Evolutionary conservation across 2,329 filamentous ascomycete genomes (phyloP).

Genomic region (Coniochaeta sp.): DNA sequence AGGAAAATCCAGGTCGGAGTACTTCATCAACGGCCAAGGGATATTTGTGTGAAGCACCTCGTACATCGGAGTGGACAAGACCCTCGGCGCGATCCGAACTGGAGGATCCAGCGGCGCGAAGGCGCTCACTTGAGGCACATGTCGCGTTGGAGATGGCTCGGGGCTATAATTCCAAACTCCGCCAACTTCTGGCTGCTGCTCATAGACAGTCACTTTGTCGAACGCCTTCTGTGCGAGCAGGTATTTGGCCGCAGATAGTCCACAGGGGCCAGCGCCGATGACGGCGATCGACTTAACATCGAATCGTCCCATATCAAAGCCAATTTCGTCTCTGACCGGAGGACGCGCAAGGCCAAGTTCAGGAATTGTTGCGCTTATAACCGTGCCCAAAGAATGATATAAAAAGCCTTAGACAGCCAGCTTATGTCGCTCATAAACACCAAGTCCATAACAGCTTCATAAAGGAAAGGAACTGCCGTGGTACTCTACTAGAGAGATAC

Average conservation of each 20-base stretch:
- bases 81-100: conserved; percentile 41
- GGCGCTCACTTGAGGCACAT: conserved; percentile 62
- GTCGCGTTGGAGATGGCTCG: conserved; percentile 35
- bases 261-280: conserved; percentile 75
- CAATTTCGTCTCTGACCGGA: neutral
- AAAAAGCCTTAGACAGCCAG: neutral
- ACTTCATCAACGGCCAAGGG: conserved; percentile 72
- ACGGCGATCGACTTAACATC: conserved; percentile 60
- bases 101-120: conserved; percentile 57
- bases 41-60: conserved; percentile 81
- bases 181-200: conserved; percentile 69
- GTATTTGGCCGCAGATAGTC: conserved; percentile 74
- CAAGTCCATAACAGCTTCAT: neutral
- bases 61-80: conserved; percentile 81
- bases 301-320: conserved; percentile 22
- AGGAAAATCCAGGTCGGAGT: conserved; percentile 61
- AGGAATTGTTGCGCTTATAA: neutral
- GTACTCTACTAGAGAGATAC: neutral
- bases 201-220: conserved; percentile 66
- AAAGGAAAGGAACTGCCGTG: neutral
- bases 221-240: conserved; percentile 63
- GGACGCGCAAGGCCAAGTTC: neutral
- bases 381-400: neutral
- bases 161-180: conserved; percentile 81
- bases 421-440: neutral